Percentiles rank a stretch among this genome's conserved stretches.
Evolutionary conservation across 2,329 filamentous ascomycete species (phyloP).

Genomic region (Beauveria sp.): DNA sequence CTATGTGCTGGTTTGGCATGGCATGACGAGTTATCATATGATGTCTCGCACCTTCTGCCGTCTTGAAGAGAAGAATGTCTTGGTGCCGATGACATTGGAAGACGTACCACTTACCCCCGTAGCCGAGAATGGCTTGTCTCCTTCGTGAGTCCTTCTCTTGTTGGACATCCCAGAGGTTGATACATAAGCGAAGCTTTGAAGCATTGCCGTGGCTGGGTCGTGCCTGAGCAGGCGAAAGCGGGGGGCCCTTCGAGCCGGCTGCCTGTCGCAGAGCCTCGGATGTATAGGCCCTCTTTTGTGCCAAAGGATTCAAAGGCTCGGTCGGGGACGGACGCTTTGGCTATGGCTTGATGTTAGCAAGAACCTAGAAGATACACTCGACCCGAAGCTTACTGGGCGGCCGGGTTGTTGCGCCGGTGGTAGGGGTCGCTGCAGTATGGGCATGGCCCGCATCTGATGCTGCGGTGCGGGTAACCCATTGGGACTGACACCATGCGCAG

Average conservation of each 20-base stretch:
- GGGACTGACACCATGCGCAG: background rate
- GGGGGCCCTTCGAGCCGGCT: background rate
- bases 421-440: background rate
- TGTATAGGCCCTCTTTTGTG: background rate
- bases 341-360: background rate
- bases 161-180: background rate
- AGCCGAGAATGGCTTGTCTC: background rate
- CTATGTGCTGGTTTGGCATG: background rate
- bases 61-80: background rate
- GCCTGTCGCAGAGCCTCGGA: background rate
- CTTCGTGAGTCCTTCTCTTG: background rate
- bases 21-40: background rate
- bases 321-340: background rate
- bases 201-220: background rate
- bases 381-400: background rate
- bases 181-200: background rate
- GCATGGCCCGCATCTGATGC: background rate
- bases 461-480: too few relatives aligned
- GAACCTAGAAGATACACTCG: rapidly evolving
- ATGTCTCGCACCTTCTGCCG: background rate
- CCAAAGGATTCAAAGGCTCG: background rate
- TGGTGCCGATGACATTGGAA: conserved; percentile 7
- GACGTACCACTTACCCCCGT: conserved; percentile 9
- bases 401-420: background rate
- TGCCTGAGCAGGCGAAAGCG: background rate